Evolutionary conservation across 805 yeast genomes (phyloP).

Genomic region (Metschnikowia lunata): DNA sequence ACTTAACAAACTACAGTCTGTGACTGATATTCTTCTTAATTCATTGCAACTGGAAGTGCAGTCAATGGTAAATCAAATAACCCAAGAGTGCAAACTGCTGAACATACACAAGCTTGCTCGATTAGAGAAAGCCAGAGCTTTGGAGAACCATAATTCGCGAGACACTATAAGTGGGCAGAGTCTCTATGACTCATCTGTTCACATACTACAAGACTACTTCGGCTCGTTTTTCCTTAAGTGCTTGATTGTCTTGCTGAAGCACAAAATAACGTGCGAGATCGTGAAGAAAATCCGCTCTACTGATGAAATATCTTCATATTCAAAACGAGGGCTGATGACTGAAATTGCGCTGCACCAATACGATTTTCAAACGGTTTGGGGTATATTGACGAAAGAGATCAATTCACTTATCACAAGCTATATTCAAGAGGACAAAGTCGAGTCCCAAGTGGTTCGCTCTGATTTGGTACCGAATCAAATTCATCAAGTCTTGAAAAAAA

Average conservation of each 20-base stretch:
- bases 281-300: constrained; percentile 31
- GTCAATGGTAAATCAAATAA: constrained; percentile 54
- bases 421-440: constrained; percentile 23
- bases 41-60: constrained; percentile 61
- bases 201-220: constrained; percentile 64
- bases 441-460: constrained; percentile 1
- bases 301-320: constrained; percentile 12
- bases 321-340: constrained; percentile 10
- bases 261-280: constrained; percentile 61
- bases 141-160: constrained; percentile 21
- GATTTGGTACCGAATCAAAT: constrained; percentile 14
- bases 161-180: constrained; percentile 24
- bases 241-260: constrained; percentile 62
- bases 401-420: constrained; percentile 29
- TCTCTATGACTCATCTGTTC: constrained; percentile 46
- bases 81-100: constrained; percentile 59
- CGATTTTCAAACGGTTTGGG: constrained; percentile 29
- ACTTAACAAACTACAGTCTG: constrained; percentile 56
- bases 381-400: constrained; percentile 29
- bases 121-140: constrained; percentile 26
- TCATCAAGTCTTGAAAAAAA: constrained; percentile 22
- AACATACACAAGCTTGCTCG: constrained; percentile 39
- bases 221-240: constrained; percentile 64
- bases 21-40: constrained; percentile 49
- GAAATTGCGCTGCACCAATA: constrained; percentile 5